Percentiles rank a stretch among this genome's conserved stretches.
Conservation (phyloP, 768 basidiomycete genomes). For the Tricholoma bakamatsutake region DNA sequence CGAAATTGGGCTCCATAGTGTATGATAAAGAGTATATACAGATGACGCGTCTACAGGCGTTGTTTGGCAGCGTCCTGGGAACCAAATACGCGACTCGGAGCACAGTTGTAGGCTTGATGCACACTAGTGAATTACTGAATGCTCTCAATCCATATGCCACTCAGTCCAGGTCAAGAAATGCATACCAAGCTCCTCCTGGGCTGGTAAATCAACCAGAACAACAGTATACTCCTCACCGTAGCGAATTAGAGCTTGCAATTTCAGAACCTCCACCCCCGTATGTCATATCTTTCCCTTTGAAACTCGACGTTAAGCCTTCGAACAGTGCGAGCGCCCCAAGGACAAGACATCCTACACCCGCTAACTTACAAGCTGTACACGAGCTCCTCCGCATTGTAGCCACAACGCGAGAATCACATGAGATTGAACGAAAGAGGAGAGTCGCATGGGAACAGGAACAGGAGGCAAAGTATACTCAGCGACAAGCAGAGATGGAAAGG, state of each 20-base stretch:
- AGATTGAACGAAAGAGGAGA: conserved; percentile 53
- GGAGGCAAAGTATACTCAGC: conserved; percentile 49
- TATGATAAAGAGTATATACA: conserved; percentile 8
- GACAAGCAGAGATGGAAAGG: conserved; percentile 55
- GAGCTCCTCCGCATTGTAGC: conserved; percentile 55
- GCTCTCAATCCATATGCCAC: conserved; percentile 68
- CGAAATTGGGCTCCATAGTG: conserved; percentile 46
- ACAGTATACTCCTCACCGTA: conserved; percentile 50
- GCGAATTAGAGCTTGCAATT: conserved; percentile 61
- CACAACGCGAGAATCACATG: conserved; percentile 54
- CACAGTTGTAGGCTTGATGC: conserved; percentile 30
- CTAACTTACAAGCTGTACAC: conserved; percentile 43
- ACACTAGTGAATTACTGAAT: conserved; percentile 71
- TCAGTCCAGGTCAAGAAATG: conserved; percentile 31
- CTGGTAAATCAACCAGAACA: conserved; percentile 21
- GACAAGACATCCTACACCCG: conserved; percentile 26
- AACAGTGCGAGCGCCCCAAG: conserved; percentile 11
- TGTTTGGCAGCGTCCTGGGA: conserved; percentile 24
- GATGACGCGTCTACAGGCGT: conserved; percentile 40
- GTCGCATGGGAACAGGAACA: conserved; percentile 66
- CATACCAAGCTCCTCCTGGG: conserved; percentile 22
- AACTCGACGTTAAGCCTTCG: neutral
- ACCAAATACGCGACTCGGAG: neutral
- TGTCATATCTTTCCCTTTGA: conserved; percentile 12
- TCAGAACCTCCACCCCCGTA: conserved; percentile 39